Evolutionary conservation across 495 filamentous ascomycete genomes (phyloP), one percentile per base, ranked within the genome.

Genomic region (Tuber borchii): DNA sequence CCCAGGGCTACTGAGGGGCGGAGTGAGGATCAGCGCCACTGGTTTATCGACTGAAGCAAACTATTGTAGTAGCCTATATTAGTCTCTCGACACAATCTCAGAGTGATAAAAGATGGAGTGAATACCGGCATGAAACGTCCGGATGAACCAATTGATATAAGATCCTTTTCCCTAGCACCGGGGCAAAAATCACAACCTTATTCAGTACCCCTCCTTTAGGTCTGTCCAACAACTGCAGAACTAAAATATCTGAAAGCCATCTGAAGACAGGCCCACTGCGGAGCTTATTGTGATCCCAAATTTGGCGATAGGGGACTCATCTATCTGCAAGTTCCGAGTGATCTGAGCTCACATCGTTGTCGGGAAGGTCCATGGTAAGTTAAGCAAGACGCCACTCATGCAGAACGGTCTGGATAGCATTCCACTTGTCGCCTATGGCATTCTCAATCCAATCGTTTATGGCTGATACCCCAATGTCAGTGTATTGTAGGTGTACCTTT

Each of bases 161-260:
- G 65, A 74, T 68, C 22, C 69, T 69, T 69, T 56, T 1, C 19
- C 73, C 69, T n/a, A 14, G 56, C 4, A 44, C 44, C 0, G 39
- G 51, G 12, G 56, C 73, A n/a, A 74, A 74, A 16, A 74, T 31
- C 5, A 74, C 26, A 3, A 45, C 42, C 39, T 46, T 37, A 37
- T 37, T 37, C 34, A 37, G 34, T 37, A 1, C 34, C 34, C 34
- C 1, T 37, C 1, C 34, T 37, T 37, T 2, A 37, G 34, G 34
- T 37, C 1, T 37, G 34, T 2, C 34, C 34, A 37, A 37, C 34
- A 37, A 37, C 34, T 37, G 2, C 34, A 2, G 34, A 37, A 37
- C 34, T 1, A 37, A 37, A 37, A 37, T 2, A 37, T 37, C 34
- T 2, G 34, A 37, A 2, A 37, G 34, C 34, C 34, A 37, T 37